Evolutionary conservation across 2,329 filamentous ascomycete species (phyloP), one percentile per base, ranked within the genome.

Genomic region (Colletotrichum endophyticum): DNA sequence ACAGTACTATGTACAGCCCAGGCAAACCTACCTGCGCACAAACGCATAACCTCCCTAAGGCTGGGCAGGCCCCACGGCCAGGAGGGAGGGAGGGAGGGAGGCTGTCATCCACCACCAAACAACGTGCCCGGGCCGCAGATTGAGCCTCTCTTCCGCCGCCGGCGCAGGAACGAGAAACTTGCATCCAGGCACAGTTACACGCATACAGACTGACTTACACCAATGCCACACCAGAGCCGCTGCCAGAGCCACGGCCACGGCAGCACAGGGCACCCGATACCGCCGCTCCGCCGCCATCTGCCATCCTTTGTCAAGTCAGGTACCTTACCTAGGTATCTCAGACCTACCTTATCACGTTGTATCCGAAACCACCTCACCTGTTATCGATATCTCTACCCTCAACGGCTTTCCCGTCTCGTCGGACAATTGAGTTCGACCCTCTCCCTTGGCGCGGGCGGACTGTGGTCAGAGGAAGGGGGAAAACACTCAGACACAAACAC

Each of bases 51-150:
- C 44, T 53, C 44, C 44, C n/a, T 53, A 53, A 53, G 44, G n/a
- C 44, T 53, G 44, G 44, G 44, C 44, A 53, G n/a, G 70, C 73
- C 64, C 27, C 64, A 57, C 22, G 59, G 70, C 57, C 64, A 34
- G 15, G n/a, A 68, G 30, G 56, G 61, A 61, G 70, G 56, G 59
- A 49, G 69, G 63, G 53, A 73, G 62, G 67, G 53, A 73, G 44
- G 59, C 59, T 66, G 74, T 67, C 72, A 70, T 64, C 64, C 57
- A 61, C 36, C 66, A 70, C 28, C 75, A 77, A 72, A 77, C 72
- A 63, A 75, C 39, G 75, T 71, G 72, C 75, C 72, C 72, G 66
- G 72, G 72, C 66, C 75, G 62, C 75, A 72, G 66, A 19, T 77
- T 36, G 67, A 75, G 66, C 72, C 49, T 75, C 67, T 49, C 32